These are phyloP conservation scores for Oryza punctata DNA, from an alignment of 176 grass and related monocot species.

Conservation along the genomic window DNA sequence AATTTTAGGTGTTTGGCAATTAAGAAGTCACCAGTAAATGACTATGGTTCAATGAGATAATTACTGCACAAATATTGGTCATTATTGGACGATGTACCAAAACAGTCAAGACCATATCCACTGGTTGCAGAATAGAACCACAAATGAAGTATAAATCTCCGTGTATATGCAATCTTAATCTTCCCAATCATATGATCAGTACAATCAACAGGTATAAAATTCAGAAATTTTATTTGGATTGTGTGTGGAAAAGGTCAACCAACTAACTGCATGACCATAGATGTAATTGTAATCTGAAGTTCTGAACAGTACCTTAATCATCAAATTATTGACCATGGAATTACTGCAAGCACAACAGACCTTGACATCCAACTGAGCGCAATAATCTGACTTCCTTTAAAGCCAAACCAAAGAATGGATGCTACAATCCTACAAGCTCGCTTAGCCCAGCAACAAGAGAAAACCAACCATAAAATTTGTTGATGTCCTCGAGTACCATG, in stretches of 20 bases:
- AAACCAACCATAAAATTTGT: neutral
- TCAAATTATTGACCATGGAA: conserved; percentile 43
- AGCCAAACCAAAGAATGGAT: neutral
- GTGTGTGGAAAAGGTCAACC: conserved; percentile 2
- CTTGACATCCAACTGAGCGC: conserved; percentile 49
- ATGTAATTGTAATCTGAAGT: conserved; percentile 3
- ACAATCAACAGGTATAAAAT: conserved; percentile 15
- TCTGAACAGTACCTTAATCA: conserved; percentile 70
- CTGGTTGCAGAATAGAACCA: too few relatives aligned
- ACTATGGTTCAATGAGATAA: too few relatives aligned
- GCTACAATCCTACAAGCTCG: neutral
- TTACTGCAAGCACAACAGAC: conserved; percentile 70
- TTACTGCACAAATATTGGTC: too few relatives aligned
- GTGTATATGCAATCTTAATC: too few relatives aligned
- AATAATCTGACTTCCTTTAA: conserved; percentile 55
- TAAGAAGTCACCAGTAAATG: too few relatives aligned
- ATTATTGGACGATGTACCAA: too few relatives aligned
- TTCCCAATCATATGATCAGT: neutral
- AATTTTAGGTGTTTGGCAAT: too few relatives aligned
- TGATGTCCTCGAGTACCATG: neutral
- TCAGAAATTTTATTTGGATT: conserved; percentile 19
- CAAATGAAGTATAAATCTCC: too few relatives aligned
- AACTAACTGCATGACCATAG: conserved; percentile 10
- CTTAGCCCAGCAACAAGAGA: neutral
- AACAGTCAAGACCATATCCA: too few relatives aligned